Percentiles rank a stretch among this genome's conserved stretches.
phyloP scores from a whole-genome alignment of 352 stramenopile species.

The Globisporangium barbulae region DNA sequence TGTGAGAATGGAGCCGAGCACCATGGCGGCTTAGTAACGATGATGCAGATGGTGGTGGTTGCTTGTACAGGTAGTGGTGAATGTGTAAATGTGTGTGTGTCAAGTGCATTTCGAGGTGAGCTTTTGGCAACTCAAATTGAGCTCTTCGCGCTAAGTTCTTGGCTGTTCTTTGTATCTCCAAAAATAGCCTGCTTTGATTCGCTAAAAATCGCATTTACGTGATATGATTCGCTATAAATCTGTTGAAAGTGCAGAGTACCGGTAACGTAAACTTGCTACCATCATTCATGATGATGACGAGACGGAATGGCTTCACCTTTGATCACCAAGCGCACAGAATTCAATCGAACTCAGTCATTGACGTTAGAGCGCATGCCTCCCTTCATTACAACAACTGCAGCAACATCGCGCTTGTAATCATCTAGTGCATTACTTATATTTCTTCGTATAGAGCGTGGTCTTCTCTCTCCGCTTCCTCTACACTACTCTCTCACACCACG shows the following conservation, averaged over 20 bases:
- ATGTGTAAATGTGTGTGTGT: background rate
- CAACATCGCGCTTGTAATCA: background rate
- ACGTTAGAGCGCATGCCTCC: too few relatives aligned
- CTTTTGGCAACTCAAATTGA: background rate
- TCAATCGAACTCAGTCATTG: background rate
- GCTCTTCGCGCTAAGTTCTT: background rate
- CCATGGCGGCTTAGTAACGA: constrained; percentile 12
- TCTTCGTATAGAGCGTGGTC: background rate
- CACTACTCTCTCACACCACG: background rate
- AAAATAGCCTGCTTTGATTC: background rate
- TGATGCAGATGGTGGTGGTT: background rate
- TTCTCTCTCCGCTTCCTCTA: background rate
- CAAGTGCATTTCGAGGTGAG: background rate
- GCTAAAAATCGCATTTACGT: background rate
- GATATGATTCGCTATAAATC: background rate
- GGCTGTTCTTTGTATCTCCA: background rate
- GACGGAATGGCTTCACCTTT: constrained; percentile 1
- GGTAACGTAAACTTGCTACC: constrained; percentile 2
- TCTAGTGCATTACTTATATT: background rate
- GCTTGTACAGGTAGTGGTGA: background rate
- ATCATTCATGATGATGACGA: constrained; percentile 12
- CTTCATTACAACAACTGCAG: background rate
- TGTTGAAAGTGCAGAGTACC: background rate
- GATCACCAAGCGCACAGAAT: background rate
- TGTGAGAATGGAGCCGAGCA: constrained; percentile 21